These are phyloP conservation scores for Epichloe festucae DNA, from an alignment of 2,329 filamentous ascomycete species.

Conservation along the genomic window DNA sequence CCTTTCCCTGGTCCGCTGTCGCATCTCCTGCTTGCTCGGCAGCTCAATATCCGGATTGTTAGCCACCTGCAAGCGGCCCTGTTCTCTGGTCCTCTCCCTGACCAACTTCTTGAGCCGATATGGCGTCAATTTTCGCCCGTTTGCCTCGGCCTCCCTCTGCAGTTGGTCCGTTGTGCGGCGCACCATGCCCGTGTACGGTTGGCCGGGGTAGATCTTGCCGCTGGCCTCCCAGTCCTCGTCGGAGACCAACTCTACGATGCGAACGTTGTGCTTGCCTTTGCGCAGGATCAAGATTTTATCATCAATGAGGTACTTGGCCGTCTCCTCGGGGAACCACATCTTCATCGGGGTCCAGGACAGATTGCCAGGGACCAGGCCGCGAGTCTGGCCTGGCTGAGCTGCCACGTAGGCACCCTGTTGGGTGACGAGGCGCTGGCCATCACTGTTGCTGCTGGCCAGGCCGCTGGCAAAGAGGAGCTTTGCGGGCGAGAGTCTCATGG, in stretches of 20 bases:
- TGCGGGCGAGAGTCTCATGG: slow-evolving; percentile 44
- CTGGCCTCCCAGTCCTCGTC: slow-evolving; percentile 39
- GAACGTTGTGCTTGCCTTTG: slow-evolving; percentile 50
- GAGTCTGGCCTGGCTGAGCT: slow-evolving; percentile 30
- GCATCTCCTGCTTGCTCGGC: slow-evolving; percentile 22
- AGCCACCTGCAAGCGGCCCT: slow-evolving; percentile 16
- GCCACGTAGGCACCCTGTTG: slow-evolving; percentile 49
- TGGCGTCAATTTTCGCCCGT: slow-evolving; percentile 15
- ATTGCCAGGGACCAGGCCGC: slow-evolving; percentile 33
- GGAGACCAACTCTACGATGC: slow-evolving; percentile 45
- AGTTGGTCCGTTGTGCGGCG: slow-evolving; percentile 29
- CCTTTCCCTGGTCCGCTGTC: slow-evolving; percentile 12
- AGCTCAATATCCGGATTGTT: slow-evolving; percentile 30
- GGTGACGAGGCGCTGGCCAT: slow-evolving; percentile 44
- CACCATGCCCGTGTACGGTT: slow-evolving; percentile 35
- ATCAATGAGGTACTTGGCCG: slow-evolving; percentile 47
- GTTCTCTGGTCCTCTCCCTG: slow-evolving; percentile 9
- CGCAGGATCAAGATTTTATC: slow-evolving; percentile 45
- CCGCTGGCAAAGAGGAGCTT: slow-evolving; percentile 48
- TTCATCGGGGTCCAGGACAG: slow-evolving; percentile 51
- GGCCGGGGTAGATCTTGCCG: slow-evolving; percentile 39
- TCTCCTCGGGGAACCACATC: slow-evolving; percentile 43
- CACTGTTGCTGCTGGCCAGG: slow-evolving; percentile 40
- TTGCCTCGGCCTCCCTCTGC: slow-evolving; percentile 20
- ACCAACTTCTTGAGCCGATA: slow-evolving; percentile 17